phyloP scores from a whole-genome alignment of 257 asterid genomes.

The Ballota nigra region DNA sequence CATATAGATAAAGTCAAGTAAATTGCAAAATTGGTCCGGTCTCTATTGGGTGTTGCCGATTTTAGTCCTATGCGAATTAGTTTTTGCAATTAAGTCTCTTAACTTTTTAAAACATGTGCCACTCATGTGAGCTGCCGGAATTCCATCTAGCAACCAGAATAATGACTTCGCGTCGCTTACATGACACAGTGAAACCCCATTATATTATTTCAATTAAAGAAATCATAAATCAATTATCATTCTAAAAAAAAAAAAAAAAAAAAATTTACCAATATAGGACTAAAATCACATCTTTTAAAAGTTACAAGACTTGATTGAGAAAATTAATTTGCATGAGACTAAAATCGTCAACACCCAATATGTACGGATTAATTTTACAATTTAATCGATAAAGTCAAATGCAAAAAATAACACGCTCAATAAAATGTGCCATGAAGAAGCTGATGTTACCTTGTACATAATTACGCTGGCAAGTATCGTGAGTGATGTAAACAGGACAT shows the following conservation, averaged over 20 bases:
- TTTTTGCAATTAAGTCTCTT: neutral
- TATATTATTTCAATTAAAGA: neutral
- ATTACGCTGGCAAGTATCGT: slow-evolving; percentile 82
- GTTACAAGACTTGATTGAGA: neutral
- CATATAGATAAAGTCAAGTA: neutral
- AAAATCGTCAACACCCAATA: neutral
- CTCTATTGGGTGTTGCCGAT: too few species aligned
- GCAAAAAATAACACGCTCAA: slow-evolving; percentile 4
- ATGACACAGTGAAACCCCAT: neutral
- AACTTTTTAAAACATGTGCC: neutral
- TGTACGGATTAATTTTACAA: neutral
- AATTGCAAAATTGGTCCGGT: neutral
- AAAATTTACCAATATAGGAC: neutral
- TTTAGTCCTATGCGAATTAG: too few species aligned
- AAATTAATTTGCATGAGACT: neutral
- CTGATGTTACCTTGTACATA: slow-evolving; percentile 70
- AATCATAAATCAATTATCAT: neutral
- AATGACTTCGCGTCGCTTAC: neutral
- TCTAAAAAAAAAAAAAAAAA: neutral
- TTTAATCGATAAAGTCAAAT: neutral
- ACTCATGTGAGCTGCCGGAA: neutral
- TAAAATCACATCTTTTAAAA: neutral
- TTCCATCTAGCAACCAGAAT: neutral
- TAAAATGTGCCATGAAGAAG: neutral
- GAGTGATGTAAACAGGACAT: slow-evolving; percentile 79